Conservation (phyloP, 495 filamentous ascomycete species). For the Venustampulla echinocandica region DNA sequence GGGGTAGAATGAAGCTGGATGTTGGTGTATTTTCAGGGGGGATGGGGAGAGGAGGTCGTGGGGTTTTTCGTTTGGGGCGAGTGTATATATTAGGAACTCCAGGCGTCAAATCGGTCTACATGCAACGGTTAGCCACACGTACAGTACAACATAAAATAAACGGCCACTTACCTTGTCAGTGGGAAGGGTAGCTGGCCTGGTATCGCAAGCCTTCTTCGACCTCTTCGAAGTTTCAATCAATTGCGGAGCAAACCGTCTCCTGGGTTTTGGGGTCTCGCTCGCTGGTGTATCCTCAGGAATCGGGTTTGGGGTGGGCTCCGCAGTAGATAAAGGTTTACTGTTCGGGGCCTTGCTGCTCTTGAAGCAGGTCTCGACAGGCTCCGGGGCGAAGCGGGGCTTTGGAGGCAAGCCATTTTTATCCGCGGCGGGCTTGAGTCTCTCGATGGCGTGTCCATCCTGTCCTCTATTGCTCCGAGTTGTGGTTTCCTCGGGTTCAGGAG, state of each 20-base stretch:
- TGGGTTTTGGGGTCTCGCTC: conserved; percentile 24
- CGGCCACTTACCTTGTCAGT: conserved; percentile 34
- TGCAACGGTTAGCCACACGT: conserved; percentile 2
- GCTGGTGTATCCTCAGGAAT: conserved; percentile 13
- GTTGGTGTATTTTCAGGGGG: conserved; percentile 5
- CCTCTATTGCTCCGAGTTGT: conserved; percentile 15
- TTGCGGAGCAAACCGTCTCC: conserved; percentile 51
- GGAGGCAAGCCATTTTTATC: conserved; percentile 21
- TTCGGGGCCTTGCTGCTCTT: conserved; percentile 37
- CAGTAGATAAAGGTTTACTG: conserved; percentile 38
- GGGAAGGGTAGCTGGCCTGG: conserved; percentile 39
- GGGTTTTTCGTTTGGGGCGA: conserved; percentile 30
- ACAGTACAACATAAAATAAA: neutral
- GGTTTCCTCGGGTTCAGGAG: conserved; percentile 21
- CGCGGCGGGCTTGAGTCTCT: conserved; percentile 4
- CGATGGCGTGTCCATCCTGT: conserved; percentile 1
- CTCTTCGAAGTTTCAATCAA: conserved; percentile 59
- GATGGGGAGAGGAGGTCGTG: conserved; percentile 20
- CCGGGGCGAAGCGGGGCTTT: conserved; percentile 44
- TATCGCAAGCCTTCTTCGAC: conserved; percentile 43
- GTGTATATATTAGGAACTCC: conserved; percentile 50
- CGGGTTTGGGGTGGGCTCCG: conserved; percentile 35
- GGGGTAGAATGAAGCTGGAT: conserved; percentile 6
- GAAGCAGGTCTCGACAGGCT: conserved; percentile 52
- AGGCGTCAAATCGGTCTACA: conserved; percentile 45